A percentile compares a stretch with the other conserved stretches of the same genome.
These are phyloP conservation scores for Syncephalis fuscata DNA, from an alignment of 371 early-diverging fungal genomes.

Conservation along the genomic window DNA sequence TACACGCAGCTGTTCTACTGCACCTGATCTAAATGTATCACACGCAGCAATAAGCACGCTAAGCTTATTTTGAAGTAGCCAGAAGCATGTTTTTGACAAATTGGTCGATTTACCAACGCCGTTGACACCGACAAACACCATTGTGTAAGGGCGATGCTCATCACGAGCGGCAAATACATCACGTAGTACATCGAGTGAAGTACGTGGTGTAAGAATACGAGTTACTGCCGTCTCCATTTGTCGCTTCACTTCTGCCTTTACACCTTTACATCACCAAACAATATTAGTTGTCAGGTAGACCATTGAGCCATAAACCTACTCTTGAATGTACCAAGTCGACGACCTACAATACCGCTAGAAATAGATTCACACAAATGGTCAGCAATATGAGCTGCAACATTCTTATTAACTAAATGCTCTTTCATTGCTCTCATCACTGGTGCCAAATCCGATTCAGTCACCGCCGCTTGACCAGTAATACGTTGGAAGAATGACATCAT, in stretches of 20 bases:
- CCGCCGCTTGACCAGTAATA: conserved; percentile 41
- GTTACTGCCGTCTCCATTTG: conserved; percentile 66
- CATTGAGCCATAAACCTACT: conserved; percentile 17
- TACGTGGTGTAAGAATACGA: conserved; percentile 78
- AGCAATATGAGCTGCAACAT: conserved; percentile 87
- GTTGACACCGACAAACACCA: conserved; percentile 97
- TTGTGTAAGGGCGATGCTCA: conserved; percentile 66
- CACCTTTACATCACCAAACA: conserved; percentile 14
- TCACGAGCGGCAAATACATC: conserved; percentile 66
- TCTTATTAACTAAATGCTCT: conserved; percentile 82
- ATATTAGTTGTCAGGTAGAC: background rate
- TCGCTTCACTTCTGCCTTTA: conserved; percentile 49
- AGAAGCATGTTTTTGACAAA: conserved; percentile 94
- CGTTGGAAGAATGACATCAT: conserved; percentile 46
- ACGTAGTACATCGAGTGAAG: conserved; percentile 91
- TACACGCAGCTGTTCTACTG: conserved; percentile 95
- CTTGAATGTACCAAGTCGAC: conserved; percentile 58
- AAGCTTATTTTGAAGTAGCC: conserved; percentile 89
- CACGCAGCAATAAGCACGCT: conserved; percentile 96
- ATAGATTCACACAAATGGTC: conserved; percentile 73
- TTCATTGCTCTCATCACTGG: conserved; percentile 65
- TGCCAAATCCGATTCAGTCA: conserved; percentile 44
- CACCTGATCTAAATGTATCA: conserved; percentile 99
- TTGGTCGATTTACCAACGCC: conserved; percentile 98
- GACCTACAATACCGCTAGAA: conserved; percentile 51